phyloP scores from a whole-genome alignment of 176 grass and related monocot genomes.

The Eragrostis curvula region DNA sequence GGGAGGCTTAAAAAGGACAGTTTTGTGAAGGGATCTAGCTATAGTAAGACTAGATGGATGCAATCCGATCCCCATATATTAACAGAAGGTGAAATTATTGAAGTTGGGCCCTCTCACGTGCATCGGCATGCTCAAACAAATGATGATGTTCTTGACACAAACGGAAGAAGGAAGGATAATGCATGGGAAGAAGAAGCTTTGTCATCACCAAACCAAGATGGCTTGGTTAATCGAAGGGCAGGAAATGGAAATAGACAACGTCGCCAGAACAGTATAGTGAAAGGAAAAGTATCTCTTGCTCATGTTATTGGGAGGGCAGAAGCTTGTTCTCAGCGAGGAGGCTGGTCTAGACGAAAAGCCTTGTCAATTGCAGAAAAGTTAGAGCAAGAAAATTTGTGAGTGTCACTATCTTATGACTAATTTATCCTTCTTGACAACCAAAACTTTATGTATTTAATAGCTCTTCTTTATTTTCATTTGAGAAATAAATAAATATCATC shows the following conservation, averaged over 20 bases:
- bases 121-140: slow-evolving; percentile 46
- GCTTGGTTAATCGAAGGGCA: slow-evolving; percentile 41
- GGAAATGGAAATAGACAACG: slow-evolving; percentile 54
- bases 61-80: slow-evolving; percentile 86
- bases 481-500: slow-evolving; percentile 31
- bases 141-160: slow-evolving; percentile 38
- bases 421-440: slow-evolving; percentile 4
- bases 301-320: slow-evolving; percentile 84
- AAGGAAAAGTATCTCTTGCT: slow-evolving; percentile 78
- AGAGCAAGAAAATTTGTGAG: slow-evolving; percentile 97
- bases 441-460: not conserved
- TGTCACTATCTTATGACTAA: slow-evolving; percentile 43
- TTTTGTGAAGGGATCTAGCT: slow-evolving; percentile 53
- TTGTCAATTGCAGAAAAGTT: slow-evolving; percentile 92
- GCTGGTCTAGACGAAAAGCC: slow-evolving; percentile 83
- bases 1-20: slow-evolving; percentile 57
- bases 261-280: slow-evolving; percentile 68
- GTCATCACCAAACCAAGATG: slow-evolving; percentile 50
- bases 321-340: slow-evolving; percentile 59
- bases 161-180: slow-evolving; percentile 45
- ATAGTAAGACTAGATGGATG: slow-evolving; percentile 62
- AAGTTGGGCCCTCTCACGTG: slow-evolving; percentile 58
- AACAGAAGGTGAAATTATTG: slow-evolving; percentile 93
- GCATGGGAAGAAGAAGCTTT: slow-evolving; percentile 55
- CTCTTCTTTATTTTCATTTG: slow-evolving; percentile 1